phyloP scores from a whole-genome alignment of 257 asterid species.

The Gentiana straminea region DNA sequence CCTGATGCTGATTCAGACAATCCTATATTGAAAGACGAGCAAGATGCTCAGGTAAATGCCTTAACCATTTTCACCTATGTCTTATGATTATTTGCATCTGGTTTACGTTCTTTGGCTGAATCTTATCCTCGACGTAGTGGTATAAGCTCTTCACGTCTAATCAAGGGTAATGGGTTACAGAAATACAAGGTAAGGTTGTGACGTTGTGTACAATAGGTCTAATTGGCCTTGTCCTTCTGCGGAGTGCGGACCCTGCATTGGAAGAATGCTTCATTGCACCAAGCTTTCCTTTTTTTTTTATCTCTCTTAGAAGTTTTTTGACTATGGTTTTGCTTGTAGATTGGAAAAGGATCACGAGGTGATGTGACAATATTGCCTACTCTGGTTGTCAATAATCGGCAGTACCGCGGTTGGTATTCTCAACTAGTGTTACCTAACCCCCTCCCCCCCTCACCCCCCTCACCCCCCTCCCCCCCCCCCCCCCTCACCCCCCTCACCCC shows the following conservation, averaged over 20 bases:
- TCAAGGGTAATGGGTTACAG: too few species aligned
- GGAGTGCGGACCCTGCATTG: too few species aligned
- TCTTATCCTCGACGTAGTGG: not conserved
- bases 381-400: conserved; percentile 80
- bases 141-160: too few species aligned
- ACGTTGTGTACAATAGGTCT: too few species aligned
- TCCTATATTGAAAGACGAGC: conserved; percentile 64
- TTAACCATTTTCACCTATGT: not conserved
- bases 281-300: too few species aligned
- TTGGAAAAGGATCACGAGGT: conserved; percentile 92
- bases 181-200: too few species aligned
- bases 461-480: too few species aligned
- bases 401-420: conserved; percentile 64
- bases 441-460: too few species aligned
- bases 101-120: not conserved
- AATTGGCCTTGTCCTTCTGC: too few species aligned
- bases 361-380: conserved; percentile 96
- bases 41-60: conserved; percentile 58
- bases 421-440: not conserved
- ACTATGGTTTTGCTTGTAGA: conserved; percentile 29
- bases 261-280: too few species aligned
- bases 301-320: not conserved
- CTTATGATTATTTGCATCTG: not conserved
- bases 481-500: too few species aligned
- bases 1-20: conserved; percentile 55